Conservation (phyloP, 2,329 filamentous ascomycete genomes). For the Helminthosporium solani region DNA sequence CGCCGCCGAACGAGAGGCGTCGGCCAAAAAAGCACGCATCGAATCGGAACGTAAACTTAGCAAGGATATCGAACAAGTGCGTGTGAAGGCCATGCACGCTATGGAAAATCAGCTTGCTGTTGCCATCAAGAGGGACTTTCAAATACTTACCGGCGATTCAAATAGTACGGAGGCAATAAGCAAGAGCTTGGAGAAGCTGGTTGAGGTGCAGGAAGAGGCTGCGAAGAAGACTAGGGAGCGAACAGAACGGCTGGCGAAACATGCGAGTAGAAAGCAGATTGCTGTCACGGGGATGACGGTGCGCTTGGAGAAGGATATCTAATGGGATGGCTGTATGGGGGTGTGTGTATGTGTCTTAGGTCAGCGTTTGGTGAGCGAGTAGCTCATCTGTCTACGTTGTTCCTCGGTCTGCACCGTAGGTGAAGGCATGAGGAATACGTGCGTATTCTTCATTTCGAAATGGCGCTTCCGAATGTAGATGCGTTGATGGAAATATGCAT, state of each 20-base stretch:
- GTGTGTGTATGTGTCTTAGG: too few species aligned
- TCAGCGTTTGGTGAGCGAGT: too few species aligned
- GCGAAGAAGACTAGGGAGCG: conserved; percentile 22
- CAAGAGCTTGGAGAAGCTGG: conserved; percentile 37
- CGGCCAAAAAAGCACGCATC: conserved; percentile 32
- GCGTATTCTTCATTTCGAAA: too few species aligned
- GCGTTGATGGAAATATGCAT: too few species aligned
- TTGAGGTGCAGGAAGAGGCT: conserved; percentile 36
- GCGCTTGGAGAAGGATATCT: conserved; percentile 36
- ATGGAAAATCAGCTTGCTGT: conserved; percentile 45
- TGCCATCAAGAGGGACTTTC: conserved; percentile 38
- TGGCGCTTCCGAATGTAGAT: too few species aligned
- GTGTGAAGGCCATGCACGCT: conserved; percentile 39
- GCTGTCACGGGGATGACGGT: conserved; percentile 37
- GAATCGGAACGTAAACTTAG: conserved; percentile 33
- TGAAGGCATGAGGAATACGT: too few species aligned
- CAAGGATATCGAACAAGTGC: conserved; percentile 30
- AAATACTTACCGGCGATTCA: conserved; percentile 22
- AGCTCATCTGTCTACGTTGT: too few species aligned
- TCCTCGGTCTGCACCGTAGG: too few species aligned
- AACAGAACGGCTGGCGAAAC: conserved; percentile 19
- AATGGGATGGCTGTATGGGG: too few species aligned
- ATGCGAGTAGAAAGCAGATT: conserved; percentile 14
- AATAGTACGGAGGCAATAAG: conserved; percentile 26
- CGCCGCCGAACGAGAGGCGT: conserved; percentile 33